Conservation (phyloP, 768 basidiomycete species). For the Trametes cinnabarina region DNA sequence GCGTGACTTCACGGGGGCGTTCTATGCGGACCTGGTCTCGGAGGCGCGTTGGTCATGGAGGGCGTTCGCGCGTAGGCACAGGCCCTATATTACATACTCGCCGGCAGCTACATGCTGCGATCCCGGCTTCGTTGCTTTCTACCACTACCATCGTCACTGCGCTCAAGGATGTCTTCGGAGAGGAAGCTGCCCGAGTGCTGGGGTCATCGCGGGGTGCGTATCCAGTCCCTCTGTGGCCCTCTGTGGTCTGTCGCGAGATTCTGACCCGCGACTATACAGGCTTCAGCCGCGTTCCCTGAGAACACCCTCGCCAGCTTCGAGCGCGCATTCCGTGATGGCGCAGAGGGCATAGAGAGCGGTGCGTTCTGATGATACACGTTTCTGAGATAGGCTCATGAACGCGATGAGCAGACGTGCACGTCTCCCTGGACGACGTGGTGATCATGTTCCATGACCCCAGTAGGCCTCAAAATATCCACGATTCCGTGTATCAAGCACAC, state of each 20-base stretch:
- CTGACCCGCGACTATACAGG: conserved; percentile 40
- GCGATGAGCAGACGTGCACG: conserved; percentile 75
- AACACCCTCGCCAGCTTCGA: conserved; percentile 92
- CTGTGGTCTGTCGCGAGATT: too few species aligned
- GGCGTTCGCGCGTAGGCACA: too few species aligned
- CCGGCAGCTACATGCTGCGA: too few species aligned
- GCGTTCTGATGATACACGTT: too few species aligned
- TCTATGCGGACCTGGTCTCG: too few species aligned
- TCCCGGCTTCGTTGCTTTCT: background rate
- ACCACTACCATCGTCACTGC: background rate
- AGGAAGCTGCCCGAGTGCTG: conserved; percentile 24
- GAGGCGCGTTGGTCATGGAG: too few species aligned
- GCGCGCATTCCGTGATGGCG: conserved; percentile 86
- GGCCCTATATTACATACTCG: too few species aligned
- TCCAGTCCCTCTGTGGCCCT: background rate
- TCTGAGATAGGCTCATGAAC: background rate
- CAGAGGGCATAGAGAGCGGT: conserved; percentile 95
- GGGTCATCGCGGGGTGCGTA: conserved; percentile 30
- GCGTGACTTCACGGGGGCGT: too few species aligned
- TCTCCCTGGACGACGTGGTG: conserved; percentile 80
- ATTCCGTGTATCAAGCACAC: too few species aligned
- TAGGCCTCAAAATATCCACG: conserved; percentile 28
- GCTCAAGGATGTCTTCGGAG: background rate
- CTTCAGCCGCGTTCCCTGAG: conserved; percentile 81
- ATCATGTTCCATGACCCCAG: conserved; percentile 95